Conservation (phyloP, 1,284 basidiomycete genomes). For the Ustilago crameri region DNA sequence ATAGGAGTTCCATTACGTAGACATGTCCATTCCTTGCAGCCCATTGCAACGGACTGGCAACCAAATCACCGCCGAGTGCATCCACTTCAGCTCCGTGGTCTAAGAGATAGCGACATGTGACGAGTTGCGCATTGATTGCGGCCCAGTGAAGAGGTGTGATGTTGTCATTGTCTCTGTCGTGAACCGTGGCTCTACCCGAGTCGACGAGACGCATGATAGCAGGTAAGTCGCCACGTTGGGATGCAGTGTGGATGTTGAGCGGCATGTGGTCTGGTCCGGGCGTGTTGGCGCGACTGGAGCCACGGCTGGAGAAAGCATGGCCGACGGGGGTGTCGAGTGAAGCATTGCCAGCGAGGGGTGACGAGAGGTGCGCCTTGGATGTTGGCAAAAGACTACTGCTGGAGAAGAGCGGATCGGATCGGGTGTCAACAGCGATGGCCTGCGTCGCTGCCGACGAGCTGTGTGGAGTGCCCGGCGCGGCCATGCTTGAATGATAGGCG, state of each 20-base stretch:
- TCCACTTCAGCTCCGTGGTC: slow-evolving; percentile 96
- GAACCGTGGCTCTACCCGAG: slow-evolving; percentile 78
- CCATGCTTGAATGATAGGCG: slow-evolving; percentile 19
- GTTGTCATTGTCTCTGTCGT: slow-evolving; percentile 86
- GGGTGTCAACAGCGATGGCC: slow-evolving; percentile 10
- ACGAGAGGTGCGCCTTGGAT: not conserved
- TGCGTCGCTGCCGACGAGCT: slow-evolving; percentile 20
- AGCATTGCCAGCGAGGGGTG: not conserved
- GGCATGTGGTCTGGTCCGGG: slow-evolving; percentile 42
- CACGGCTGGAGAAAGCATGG: slow-evolving; percentile 20
- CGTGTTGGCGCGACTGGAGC: slow-evolving; percentile 27
- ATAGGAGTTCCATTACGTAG: slow-evolving; percentile 90
- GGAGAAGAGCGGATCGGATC: slow-evolving; percentile 24
- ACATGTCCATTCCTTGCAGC: slow-evolving; percentile 93
- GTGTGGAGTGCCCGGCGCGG: slow-evolving; percentile 38
- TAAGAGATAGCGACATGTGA: slow-evolving; percentile 72
- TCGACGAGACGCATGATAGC: slow-evolving; percentile 78
- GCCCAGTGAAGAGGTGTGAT: slow-evolving; percentile 98
- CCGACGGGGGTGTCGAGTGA: slow-evolving; percentile 9
- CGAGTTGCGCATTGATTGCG: slow-evolving; percentile 84
- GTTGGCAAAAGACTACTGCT: not conserved
- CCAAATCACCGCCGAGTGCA: slow-evolving; percentile 89
- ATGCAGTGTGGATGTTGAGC: slow-evolving; percentile 80
- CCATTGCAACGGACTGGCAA: slow-evolving; percentile 98
- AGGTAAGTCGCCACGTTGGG: slow-evolving; percentile 85